Conservation (phyloP, 2,329 filamentous ascomycete genomes). For the Alternaria consortialis region DNA sequence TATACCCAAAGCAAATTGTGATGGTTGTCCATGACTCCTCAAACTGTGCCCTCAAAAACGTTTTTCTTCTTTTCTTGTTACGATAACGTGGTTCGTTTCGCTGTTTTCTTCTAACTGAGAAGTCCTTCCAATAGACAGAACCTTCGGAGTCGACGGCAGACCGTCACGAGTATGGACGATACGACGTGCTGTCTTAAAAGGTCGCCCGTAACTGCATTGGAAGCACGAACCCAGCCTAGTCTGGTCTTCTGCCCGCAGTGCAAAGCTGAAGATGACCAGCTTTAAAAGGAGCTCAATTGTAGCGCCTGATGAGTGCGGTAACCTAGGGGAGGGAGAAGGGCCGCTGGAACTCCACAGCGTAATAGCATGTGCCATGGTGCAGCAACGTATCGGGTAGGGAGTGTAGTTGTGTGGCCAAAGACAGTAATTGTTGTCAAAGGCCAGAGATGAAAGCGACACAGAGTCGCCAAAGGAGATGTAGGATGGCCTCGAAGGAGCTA, state of each 20-base stretch:
- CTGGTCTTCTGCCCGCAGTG: constrained; percentile 26
- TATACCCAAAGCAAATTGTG: constrained; percentile 5
- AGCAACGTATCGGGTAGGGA: constrained; percentile 9
- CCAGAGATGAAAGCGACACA: constrained; percentile 2
- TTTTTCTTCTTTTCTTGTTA: constrained; percentile 22
- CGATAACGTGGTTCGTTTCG: constrained; percentile 8
- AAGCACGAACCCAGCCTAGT: constrained; percentile 38
- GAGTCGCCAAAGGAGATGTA: constrained; percentile 4
- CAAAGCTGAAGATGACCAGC: constrained; percentile 43
- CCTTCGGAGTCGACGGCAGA: neutral
- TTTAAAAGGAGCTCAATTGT: constrained; percentile 35
- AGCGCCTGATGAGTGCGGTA: constrained; percentile 31
- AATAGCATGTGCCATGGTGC: constrained; percentile 8
- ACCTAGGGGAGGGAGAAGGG: constrained; percentile 34
- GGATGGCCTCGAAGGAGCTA: constrained; percentile 14
- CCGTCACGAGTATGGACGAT: neutral
- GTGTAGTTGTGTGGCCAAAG: constrained; percentile 5
- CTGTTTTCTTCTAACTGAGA: constrained; percentile 33
- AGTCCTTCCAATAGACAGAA: constrained; percentile 1
- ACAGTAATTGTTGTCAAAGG: constrained; percentile 3
- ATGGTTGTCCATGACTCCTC: constrained; percentile 7
- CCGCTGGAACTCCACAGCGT: constrained; percentile 21
- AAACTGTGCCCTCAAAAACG: constrained; percentile 32
- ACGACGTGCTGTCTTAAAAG: neutral
- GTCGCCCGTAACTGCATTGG: neutral